These are phyloP conservation scores for Aspergillus texensis DNA, from an alignment of 2,329 filamentous ascomycete genomes.

Conservation along the genomic window DNA sequence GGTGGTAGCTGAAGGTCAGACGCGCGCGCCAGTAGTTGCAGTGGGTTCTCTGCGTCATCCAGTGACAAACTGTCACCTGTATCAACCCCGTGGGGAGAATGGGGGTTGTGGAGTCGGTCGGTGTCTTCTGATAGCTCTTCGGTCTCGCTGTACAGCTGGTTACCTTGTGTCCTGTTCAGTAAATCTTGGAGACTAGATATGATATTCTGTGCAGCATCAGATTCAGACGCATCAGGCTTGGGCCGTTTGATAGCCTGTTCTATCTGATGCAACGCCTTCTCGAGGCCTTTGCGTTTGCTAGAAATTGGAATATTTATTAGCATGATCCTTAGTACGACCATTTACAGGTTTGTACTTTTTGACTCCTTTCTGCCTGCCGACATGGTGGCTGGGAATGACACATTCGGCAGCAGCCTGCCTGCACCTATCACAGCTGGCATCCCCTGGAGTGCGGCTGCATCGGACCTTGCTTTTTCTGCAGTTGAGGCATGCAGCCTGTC, in stretches of 20 bases:
- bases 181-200: constrained; percentile 53
- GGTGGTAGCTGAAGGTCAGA: constrained; percentile 67
- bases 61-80: constrained; percentile 60
- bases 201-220: constrained; percentile 47
- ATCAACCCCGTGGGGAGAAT: constrained; percentile 28
- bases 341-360: constrained; percentile 64
- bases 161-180: constrained; percentile 51
- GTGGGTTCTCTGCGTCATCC: constrained; percentile 74
- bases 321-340: background rate
- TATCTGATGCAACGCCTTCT: constrained; percentile 74
- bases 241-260: constrained; percentile 68
- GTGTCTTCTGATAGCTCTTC: constrained; percentile 38
- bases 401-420: constrained; percentile 62
- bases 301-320: constrained; percentile 10
- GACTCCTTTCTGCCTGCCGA: constrained; percentile 73
- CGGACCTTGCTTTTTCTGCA: constrained; percentile 70
- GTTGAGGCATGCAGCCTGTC: constrained; percentile 60
- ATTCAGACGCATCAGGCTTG: constrained; percentile 47
- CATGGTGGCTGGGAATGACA: constrained; percentile 71
- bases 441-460: constrained; percentile 60
- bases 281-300: constrained; percentile 73
- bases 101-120: constrained; percentile 21
- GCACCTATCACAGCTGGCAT: constrained; percentile 63
- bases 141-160: constrained; percentile 33
- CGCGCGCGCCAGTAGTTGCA: constrained; percentile 72